Evolutionary conservation across 2,329 filamentous ascomycete species (phyloP).

Genomic region (Beauveria caledonica): DNA sequence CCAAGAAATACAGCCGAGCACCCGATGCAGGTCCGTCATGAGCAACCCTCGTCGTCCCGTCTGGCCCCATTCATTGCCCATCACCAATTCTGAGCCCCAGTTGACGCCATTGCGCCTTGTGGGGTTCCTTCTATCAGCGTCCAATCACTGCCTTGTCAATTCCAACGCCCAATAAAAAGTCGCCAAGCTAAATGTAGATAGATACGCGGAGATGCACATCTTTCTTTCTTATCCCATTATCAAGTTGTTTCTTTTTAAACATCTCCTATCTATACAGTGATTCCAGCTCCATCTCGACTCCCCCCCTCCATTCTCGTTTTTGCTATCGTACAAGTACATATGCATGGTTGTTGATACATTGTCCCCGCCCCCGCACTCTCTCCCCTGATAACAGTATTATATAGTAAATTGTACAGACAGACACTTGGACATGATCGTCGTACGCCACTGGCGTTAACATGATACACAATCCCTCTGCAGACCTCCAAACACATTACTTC

Average conservation of each 20-base stretch:
- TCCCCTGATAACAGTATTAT: not conserved
- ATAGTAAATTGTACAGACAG: not conserved
- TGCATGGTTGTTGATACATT: not conserved
- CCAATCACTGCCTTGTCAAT: constrained; percentile 9
- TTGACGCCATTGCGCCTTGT: constrained; percentile 28
- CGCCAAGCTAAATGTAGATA: not conserved
- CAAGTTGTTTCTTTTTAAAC: not conserved
- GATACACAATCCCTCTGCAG: not conserved
- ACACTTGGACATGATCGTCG: not conserved
- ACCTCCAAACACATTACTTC: not conserved
- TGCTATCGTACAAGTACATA: constrained; percentile 2
- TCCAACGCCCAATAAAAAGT: not conserved
- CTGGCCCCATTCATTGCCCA: not conserved
- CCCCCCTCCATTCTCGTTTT: not conserved
- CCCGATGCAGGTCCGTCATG: not conserved
- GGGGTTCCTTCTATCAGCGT: constrained; percentile 16
- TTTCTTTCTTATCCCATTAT: not conserved
- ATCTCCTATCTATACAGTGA: not conserved
- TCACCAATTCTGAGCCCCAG: constrained; percentile 16
- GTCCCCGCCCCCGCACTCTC: not conserved
- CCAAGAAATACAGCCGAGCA: constrained; percentile 14
- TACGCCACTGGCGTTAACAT: not conserved
- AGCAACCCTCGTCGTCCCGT: constrained; percentile 14
- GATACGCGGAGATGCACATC: constrained; percentile 10
- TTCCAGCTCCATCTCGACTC: not conserved